Conservation (phyloP, 176 grass and related monocot genomes). For the Hordeum vulgare region MorexV3_pseudomolecules_assembly NC_058522.1:473677997-473678496, state of each 20-base stretch:
- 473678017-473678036: constrained; percentile 55
- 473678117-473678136: too few relatives aligned
- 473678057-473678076: constrained; percentile 60
- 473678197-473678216: constrained; percentile 29
- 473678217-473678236: constrained; percentile 29
- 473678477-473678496: too few relatives aligned
- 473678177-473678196: constrained; percentile 72
- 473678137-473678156: constrained; percentile 81
- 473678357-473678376: too few relatives aligned
- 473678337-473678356: too few relatives aligned
- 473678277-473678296: constrained; percentile 51
- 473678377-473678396: too few relatives aligned
- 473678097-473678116: too few relatives aligned
- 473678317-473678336: not conserved
- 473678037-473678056: constrained; percentile 70
- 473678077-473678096: constrained; percentile 63
- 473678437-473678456: too few relatives aligned
- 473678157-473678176: constrained; percentile 89
- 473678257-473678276: constrained; percentile 65
- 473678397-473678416: too few relatives aligned
- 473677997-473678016: constrained; percentile 21
- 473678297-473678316: constrained; percentile 20
- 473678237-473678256: constrained; percentile 29
- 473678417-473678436: too few relatives aligned
- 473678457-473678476: too few relatives aligned